Base-by-base conservation (phyloP, 2,329 filamentous ascomycete genomes). In the Kalmusia sp. region DNA sequence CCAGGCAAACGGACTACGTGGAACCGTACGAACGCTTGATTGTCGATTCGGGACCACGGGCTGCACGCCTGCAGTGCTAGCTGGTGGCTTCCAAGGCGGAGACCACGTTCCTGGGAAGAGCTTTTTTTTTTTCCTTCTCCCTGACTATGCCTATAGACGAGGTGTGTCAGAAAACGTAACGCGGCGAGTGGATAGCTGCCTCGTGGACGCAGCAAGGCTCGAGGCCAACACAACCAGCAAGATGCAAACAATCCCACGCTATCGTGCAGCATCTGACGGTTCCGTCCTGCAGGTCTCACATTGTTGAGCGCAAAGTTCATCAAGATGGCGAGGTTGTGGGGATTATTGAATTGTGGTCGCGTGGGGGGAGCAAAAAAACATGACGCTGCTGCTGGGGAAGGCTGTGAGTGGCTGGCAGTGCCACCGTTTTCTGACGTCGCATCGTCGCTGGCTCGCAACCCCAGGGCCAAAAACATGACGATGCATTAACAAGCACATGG, bases 1-100 rank as follows among this genome's bases (percentile, higher is more conserved):
- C 44, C 44, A 38, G 44, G 44, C 44, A 47, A 47, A 46, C 14
- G 43, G 43, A 19, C 19, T 17, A 22, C 7, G 43, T 35, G 31
- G 31, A 19, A 35, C 31, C 38, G n/a, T 4, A 41, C 30, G 28
- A 15, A 27, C 21, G 19, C 30, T 34, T 34, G 43, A 11, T 34
- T 22, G 21, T 21, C n/a, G 30, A 46, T 19, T 31, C 30, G 41
- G 30, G 27, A 27, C 22, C 17, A 40, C n/a, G 6, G 8, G 34
- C 34, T 37, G 11, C 21, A 17, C 34, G 34, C 9, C 5, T 5
- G 12, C 6, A 6, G 15, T 22, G 35, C 38, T 27, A 24, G 17
- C 5, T 24, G 17, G 38, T 40, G 38, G 38, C n/a, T n/a, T 28
- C 12, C 27, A 28, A 28, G 27, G n/a, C 25, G 39, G 14, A 12